Evolutionary conservation across 1,284 basidiomycete genomes (phyloP), one percentile per base, ranked within the genome.

Genomic region (Ustilago esculenta): DNA sequence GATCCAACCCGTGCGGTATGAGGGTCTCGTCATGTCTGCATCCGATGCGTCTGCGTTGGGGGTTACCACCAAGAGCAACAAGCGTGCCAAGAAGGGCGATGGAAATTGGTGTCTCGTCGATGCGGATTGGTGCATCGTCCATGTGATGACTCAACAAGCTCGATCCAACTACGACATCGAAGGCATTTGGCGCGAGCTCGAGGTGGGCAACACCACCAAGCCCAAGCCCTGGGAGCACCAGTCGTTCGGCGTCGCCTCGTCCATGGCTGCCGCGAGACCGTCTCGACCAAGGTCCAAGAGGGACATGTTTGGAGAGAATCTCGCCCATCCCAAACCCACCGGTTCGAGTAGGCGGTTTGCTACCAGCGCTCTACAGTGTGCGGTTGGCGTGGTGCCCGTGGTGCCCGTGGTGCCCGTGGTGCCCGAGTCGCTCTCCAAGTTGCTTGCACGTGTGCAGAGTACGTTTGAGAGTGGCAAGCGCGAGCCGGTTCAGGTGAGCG

Each of bases 101-200:
- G 80, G 80, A 12, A 76, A 81, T 24, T 81, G 80, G 80, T 76
- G 74, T 36, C 61, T 81, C 11, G 70, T 81, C 21, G 79, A 81
- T 60, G 78, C 78, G 1, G 77, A 72, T n/a, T 81, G 80, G 80
- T 80, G 77, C 53, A 72, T 79, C 39, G 79, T 81, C 12, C 80
- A 81, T 42, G 80, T 81, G 34, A 78, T 81, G 76, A 79, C 75
- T 14, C 58, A 60, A 37, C 63, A 72, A 12, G 75, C 75, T 18
- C 53, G 79, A 9, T 73, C 55, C 35, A 72, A 63, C 12, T 80
- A 76, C 50, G 76, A 78, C 39, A 61, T 80, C 12, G 77, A 79
- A 43, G 75, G 75, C 30, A 57, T 76, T 34, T 76, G 75, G 74
- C 59, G 70, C 17, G 61, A 73, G 39, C 48, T 66, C 20, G 63